Base-by-base conservation (phyloP, 805 yeast species). In the Metschnikowia gruessii region DNA sequence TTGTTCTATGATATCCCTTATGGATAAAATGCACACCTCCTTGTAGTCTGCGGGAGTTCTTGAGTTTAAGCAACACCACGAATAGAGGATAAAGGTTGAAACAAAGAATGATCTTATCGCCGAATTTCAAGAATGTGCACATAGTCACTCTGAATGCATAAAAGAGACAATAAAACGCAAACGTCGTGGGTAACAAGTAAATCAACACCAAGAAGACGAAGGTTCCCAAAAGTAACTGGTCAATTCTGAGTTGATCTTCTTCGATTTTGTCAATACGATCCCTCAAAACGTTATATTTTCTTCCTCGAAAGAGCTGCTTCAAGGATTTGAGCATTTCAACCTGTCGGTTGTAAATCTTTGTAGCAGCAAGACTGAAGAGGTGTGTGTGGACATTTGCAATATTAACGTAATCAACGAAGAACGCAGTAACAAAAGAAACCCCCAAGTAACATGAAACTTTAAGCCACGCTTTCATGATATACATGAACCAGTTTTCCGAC, bases 51-150 rank as follows among this genome's bases (percentile, higher is more conserved):
- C 78, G 81, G 8, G 89, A 82, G 60, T 91, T 92, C 62, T 92
- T 94, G 39, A 88, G 38, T 56, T 94, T 80, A 38, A 94, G 68
- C 42, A 95, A 69, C 2, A 92, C 59, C 1, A 89, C 91, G 65
- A 94, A 92, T 10, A 92, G 60, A 1, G 99, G 99, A 60, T 85
- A 80, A 60, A 91, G 91, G 60, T 91, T 92, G 45, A 90, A 62
- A 28, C 80, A 62, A 6, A 91, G 80, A 52, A 88, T 72, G 0
- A 72, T 40, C 35, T 83, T 69, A 53, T 88, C 94, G 18, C 85
- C 63, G 1, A 69, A 42, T 16, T 83, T 81, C 31, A 78, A 68
- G 1, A 74, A 42, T 2, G 70, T 45, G 35, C 87, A 66, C 3
- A 80, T 72, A 0, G 73, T 51, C 30, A 89, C 58, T 45, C 90